phyloP scores from a whole-genome alignment of 2,329 filamentous ascomycete species.

The Colletotrichum simmondsii region DNA sequence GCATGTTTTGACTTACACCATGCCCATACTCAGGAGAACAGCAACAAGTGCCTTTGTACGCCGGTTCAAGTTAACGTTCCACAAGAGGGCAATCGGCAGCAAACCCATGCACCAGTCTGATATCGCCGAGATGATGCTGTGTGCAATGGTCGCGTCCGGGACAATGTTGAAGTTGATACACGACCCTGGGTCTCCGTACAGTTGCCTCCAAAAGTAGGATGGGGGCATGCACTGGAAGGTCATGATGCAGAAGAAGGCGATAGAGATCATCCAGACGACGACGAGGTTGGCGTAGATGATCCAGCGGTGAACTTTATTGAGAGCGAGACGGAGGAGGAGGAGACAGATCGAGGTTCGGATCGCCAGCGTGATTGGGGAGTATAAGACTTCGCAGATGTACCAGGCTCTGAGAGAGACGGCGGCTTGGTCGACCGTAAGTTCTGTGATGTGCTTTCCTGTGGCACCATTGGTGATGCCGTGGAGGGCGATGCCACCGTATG shows the following conservation, averaged over 20 bases:
- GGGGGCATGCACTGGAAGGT: conserved; percentile 61
- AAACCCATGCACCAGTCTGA: conserved; percentile 61
- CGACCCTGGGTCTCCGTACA: conserved; percentile 46
- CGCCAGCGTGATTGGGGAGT: conserved; percentile 51
- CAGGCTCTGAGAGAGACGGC: conserved; percentile 45
- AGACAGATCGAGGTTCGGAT: conserved; percentile 54
- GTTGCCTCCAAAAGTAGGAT: conserved; percentile 59
- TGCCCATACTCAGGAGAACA: conserved; percentile 59
- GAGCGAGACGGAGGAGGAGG: conserved; percentile 53
- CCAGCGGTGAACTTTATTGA: conserved; percentile 44
- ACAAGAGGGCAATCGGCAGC: conserved; percentile 62
- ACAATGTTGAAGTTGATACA: conserved; percentile 54
- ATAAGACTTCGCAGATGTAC: conserved; percentile 54
- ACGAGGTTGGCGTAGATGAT: conserved; percentile 45
- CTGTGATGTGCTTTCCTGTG: conserved; percentile 39
- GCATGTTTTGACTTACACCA: conserved; percentile 51
- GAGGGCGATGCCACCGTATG: conserved; percentile 44
- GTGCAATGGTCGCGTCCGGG: conserved; percentile 54
- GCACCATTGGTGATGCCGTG: conserved; percentile 43
- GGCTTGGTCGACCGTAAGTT: conserved; percentile 38
- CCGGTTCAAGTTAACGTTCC: conserved; percentile 59
- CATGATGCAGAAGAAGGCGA: conserved; percentile 56
- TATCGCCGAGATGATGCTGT: conserved; percentile 56
- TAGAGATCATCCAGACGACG: conserved; percentile 49
- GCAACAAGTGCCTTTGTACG: conserved; percentile 58